phyloP scores from a whole-genome alignment of 805 yeast species.

The Kluyveromyces starmeri region DNA sequence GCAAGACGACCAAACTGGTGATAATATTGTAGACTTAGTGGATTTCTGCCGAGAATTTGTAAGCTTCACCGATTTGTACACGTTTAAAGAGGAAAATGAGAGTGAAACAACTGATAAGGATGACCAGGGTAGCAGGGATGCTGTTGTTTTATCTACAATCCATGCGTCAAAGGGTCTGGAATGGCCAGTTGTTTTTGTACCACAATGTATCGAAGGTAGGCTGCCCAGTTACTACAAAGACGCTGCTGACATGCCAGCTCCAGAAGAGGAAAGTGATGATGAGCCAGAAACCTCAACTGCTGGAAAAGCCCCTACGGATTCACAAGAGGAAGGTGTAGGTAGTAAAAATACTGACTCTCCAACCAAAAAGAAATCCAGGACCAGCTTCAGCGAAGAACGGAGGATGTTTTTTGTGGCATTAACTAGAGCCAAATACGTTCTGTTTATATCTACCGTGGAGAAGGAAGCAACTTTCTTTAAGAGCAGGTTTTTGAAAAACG shows the following conservation, averaged over 20 bases:
- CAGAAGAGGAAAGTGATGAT: constrained; percentile 17
- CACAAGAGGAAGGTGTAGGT: constrained; percentile 12
- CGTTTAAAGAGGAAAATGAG: constrained; percentile 17
- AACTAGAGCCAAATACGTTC: constrained; percentile 64
- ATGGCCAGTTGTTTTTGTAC: constrained; percentile 87
- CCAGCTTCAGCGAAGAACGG: constrained; percentile 50
- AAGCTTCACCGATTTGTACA: constrained; percentile 30
- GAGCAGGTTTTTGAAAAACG: constrained; percentile 6
- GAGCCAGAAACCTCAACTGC: not conserved
- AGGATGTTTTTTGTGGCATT: constrained; percentile 81
- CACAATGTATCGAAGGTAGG: constrained; percentile 57
- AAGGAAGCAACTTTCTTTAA: constrained; percentile 9
- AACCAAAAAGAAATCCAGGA: constrained; percentile 6
- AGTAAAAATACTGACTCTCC: constrained; percentile 7
- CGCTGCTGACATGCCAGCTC: constrained; percentile 32
- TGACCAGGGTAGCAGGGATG: constrained; percentile 1
- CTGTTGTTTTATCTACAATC: constrained; percentile 61
- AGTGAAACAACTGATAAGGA: constrained; percentile 4
- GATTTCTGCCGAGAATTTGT: constrained; percentile 28
- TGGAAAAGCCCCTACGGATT: constrained; percentile 10
- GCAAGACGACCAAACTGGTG: not conserved
- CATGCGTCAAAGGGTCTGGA: constrained; percentile 93
- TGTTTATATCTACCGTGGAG: constrained; percentile 34
- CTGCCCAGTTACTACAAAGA: constrained; percentile 42
- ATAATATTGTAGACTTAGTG: constrained; percentile 5